Evolutionary conservation across 495 filamentous ascomycete genomes (phyloP).

Genomic region (Penicillium cataractarum): DNA sequence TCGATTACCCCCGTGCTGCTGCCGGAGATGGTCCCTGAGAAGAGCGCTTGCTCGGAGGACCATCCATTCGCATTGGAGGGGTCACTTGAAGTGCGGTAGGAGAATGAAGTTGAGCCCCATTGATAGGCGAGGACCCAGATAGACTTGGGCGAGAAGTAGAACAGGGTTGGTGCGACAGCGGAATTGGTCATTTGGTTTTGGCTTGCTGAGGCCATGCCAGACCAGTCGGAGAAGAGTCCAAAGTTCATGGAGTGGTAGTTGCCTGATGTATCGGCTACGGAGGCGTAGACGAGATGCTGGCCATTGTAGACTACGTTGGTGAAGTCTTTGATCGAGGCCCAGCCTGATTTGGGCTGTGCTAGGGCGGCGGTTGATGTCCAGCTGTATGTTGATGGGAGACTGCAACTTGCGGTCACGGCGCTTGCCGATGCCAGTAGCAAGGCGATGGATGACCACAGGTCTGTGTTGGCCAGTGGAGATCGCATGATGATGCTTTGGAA

Average conservation of each 20-base stretch:
- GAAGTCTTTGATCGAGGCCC: conserved; percentile 63
- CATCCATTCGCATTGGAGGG: conserved; percentile 60
- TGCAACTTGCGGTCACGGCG: conserved; percentile 37
- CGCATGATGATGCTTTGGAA: conserved; percentile 4
- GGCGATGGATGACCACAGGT: conserved; percentile 6
- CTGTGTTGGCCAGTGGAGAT: background rate
- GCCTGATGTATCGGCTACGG: conserved; percentile 38
- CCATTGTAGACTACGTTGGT: conserved; percentile 54
- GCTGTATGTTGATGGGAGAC: conserved; percentile 57
- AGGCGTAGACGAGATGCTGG: conserved; percentile 59
- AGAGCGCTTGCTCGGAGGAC: conserved; percentile 56
- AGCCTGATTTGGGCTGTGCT: conserved; percentile 53
- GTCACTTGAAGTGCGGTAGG: conserved; percentile 60
- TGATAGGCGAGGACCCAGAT: conserved; percentile 65
- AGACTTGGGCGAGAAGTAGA: conserved; percentile 62
- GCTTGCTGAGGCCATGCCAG: conserved; percentile 53
- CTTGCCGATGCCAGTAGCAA: conserved; percentile 5
- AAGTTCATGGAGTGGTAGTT: conserved; percentile 62
- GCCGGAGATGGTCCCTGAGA: conserved; percentile 54
- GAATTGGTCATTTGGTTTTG: conserved; percentile 52
- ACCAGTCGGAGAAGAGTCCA: conserved; percentile 57
- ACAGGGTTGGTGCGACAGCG: conserved; percentile 63
- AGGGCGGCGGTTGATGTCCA: conserved; percentile 57
- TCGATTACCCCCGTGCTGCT: conserved; percentile 58
- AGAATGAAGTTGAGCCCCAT: conserved; percentile 61